These are phyloP conservation scores for Coemansia sp. DNA, from an alignment of 192 early-diverging fungal genomes.

Conservation along the genomic window DNA sequence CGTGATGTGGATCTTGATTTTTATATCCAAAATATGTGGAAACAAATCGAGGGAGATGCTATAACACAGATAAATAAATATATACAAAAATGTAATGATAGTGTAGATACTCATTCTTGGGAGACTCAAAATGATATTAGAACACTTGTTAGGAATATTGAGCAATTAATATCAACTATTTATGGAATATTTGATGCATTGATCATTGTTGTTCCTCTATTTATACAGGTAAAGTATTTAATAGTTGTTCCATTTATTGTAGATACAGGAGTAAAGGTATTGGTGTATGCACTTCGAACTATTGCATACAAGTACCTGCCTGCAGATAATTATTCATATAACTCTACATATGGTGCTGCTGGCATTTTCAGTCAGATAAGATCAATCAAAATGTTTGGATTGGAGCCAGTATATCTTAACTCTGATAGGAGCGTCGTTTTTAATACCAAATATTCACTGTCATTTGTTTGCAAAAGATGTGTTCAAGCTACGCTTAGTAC, in stretches of 20 bases:
- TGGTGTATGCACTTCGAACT: neutral
- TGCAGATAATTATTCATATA: too few species aligned
- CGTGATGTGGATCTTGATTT: conserved; percentile 8
- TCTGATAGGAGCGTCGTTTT: neutral
- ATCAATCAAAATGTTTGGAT: neutral
- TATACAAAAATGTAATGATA: too few species aligned
- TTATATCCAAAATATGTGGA: neutral
- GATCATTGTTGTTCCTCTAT: too few species aligned
- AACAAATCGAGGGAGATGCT: neutral
- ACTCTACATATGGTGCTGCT: neutral
- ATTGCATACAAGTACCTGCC: neutral
- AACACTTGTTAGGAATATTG: too few species aligned
- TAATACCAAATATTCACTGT: too few species aligned
- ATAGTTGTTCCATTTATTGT: neutral
- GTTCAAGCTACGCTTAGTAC: too few species aligned
- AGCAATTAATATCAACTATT: too few species aligned
- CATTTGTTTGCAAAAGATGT: neutral
- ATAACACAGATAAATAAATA: too few species aligned
- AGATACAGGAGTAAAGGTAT: too few species aligned
- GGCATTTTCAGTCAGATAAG: neutral
- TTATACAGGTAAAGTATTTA: neutral
- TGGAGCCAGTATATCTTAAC: neutral
- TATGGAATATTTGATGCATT: too few species aligned
- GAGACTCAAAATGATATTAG: too few species aligned
- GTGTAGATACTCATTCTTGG: too few species aligned